These are phyloP conservation scores for Zangia roseola DNA, from an alignment of 768 basidiomycete genomes.

Conservation along the genomic window DNA sequence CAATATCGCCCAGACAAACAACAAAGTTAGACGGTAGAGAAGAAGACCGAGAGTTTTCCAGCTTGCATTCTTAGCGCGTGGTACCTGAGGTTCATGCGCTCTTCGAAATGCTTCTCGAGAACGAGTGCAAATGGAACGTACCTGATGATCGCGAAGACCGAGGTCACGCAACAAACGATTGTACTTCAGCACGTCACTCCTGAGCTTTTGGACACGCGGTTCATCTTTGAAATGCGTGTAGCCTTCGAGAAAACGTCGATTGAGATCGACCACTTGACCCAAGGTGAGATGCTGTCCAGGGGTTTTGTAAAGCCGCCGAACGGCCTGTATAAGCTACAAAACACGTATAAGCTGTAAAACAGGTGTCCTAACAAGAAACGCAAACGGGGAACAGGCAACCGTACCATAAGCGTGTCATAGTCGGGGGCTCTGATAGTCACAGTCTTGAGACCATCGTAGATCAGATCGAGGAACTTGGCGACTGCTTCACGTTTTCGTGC, in stretches of 20 bases:
- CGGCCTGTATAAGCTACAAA: constrained; percentile 88
- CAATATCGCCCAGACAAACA: constrained; percentile 78
- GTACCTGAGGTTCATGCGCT: constrained; percentile 52
- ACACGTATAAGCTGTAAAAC: constrained; percentile 70
- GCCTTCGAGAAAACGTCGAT: constrained; percentile 88
- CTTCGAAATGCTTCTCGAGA: constrained; percentile 1
- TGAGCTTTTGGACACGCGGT: constrained; percentile 79
- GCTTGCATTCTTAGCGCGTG: constrained; percentile 77
- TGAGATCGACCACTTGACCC: constrained; percentile 94
- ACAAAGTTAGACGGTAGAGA: constrained; percentile 74
- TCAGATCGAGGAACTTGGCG: constrained; percentile 81
- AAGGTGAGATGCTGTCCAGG: constrained; percentile 92
- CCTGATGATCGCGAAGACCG: constrained; percentile 93
- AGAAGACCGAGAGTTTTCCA: constrained; percentile 88
- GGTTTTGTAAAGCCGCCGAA: constrained; percentile 88
- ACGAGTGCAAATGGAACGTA: constrained; percentile 27
- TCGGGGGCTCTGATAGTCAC: constrained; percentile 96
- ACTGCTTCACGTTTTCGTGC: constrained; percentile 87
- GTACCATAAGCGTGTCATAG: constrained; percentile 95
- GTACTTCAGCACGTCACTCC: constrained; percentile 81
- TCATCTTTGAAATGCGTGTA: constrained; percentile 93
- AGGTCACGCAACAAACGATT: constrained; percentile 86
- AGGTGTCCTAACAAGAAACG: constrained; percentile 1
- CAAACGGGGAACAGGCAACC: constrained; percentile 19
- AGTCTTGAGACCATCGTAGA: constrained; percentile 92